Percentiles rank a stretch among this genome's conserved stretches.
phyloP scores from a whole-genome alignment of 345 rosid species.

The Dimocarpus longan region DNA sequence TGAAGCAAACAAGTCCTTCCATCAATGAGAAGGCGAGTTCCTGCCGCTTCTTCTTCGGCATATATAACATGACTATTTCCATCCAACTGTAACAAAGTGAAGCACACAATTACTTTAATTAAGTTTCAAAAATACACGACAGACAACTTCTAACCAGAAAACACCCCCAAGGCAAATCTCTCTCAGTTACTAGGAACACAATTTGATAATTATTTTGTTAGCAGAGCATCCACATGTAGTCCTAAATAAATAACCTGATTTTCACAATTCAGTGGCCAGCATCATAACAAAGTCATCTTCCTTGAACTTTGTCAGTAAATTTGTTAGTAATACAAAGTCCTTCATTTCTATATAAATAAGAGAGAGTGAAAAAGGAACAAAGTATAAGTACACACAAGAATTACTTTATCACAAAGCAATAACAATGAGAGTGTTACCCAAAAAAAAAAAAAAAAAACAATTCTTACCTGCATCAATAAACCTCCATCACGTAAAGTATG shows the following conservation, averaged over 20 bases:
- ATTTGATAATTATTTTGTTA: neutral
- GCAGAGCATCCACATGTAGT: neutral
- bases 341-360: neutral
- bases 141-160: constrained; percentile 2
- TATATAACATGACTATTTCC: constrained; percentile 99
- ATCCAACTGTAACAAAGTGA: constrained; percentile 63
- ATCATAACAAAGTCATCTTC: neutral
- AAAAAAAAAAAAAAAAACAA: constrained; percentile 5
- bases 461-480: constrained; percentile 94
- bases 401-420: constrained; percentile 20
- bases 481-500: constrained; percentile 99
- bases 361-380: neutral
- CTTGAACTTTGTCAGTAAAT: neutral
- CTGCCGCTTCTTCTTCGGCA: constrained; percentile 99
- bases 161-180: neutral
- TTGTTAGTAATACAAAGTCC: neutral
- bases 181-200: neutral
- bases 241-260: neutral
- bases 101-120: neutral
- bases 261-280: neutral
- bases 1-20: constrained; percentile 99
- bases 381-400: constrained; percentile 5
- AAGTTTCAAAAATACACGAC: neutral
- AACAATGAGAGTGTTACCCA: constrained; percentile 1
- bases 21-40: constrained; percentile 98